A percentile compares a stretch with the other conserved stretches of the same genome.
Evolutionary conservation across 306 rosid genomes (phyloP).

Genomic region (Macrotyloma uniflorum): DNA sequence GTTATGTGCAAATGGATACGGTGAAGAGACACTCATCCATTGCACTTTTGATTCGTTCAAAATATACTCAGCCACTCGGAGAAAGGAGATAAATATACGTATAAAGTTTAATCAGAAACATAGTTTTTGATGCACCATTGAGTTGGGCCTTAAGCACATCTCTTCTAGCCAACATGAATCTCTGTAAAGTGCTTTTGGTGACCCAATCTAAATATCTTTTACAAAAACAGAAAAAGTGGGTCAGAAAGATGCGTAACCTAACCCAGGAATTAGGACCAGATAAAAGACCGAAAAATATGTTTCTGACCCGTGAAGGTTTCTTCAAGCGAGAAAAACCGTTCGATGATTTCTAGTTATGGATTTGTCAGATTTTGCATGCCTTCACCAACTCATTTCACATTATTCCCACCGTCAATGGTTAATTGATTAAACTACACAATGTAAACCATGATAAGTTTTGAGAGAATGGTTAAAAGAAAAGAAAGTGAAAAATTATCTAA

Average conservation of each 20-base stretch:
- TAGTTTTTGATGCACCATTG: no score
- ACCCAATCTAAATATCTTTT: no score
- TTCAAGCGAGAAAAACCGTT: not conserved
- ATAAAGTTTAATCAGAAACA: no score
- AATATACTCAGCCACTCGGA: not conserved
- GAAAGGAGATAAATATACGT: no score
- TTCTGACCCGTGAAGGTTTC: not conserved
- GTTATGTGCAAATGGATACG: not conserved
- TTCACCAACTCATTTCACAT: not conserved
- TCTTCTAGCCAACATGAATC: not conserved
- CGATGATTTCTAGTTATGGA: not conserved
- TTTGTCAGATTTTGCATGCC: slow-evolving; percentile 4
- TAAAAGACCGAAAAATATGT: no score
- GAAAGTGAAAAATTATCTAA: not conserved
- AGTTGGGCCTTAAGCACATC: not conserved
- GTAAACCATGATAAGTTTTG: not conserved
- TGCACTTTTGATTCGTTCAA: not conserved
- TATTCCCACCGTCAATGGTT: not conserved
- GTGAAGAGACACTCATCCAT: not conserved
- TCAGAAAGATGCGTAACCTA: not conserved
- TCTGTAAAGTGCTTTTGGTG: not conserved
- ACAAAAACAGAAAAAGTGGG: not conserved
- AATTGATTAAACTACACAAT: not conserved
- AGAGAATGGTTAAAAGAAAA: not conserved
- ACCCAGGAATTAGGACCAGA: not conserved